phyloP scores from a whole-genome alignment of 805 yeast genomes.

The Brettanomyces sp. region DNA sequence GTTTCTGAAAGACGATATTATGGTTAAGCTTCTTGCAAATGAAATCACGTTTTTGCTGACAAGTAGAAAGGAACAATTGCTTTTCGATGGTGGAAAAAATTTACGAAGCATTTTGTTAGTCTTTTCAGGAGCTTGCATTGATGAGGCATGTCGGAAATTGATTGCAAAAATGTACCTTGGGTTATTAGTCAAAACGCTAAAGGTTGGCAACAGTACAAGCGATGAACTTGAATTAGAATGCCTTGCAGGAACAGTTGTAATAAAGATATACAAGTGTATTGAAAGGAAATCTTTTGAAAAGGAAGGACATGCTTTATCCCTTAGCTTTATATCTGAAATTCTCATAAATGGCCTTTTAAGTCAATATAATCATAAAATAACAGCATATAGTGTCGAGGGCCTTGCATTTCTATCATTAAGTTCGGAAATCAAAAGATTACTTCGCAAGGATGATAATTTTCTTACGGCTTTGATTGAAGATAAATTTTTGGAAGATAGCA shows the following conservation, averaged over 20 bases:
- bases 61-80: constrained; percentile 2
- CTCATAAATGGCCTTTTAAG: constrained; percentile 26
- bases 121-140: constrained; percentile 40
- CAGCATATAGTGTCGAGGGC: constrained; percentile 22
- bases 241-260: constrained; percentile 35
- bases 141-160: constrained; percentile 38
- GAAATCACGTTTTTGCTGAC: constrained; percentile 13
- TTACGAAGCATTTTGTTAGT: constrained; percentile 21
- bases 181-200: constrained; percentile 30
- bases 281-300: constrained; percentile 23
- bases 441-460: constrained; percentile 28
- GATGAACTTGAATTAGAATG: constrained; percentile 13
- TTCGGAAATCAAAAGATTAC: constrained; percentile 19
- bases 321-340: constrained; percentile 23
- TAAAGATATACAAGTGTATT: constrained; percentile 49
- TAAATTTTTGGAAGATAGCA: constrained; percentile 4
- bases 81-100: constrained; percentile 2
- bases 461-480: constrained; percentile 16
- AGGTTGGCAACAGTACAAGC: constrained; percentile 5
- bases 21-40: constrained; percentile 13
- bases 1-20: constrained; percentile 10
- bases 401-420: constrained; percentile 29
- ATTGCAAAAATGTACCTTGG: constrained; percentile 36
- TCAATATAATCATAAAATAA: constrained; percentile 5
- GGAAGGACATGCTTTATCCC: constrained; percentile 21